These are phyloP conservation scores for Candida mesenterica DNA, from an alignment of 1,139 yeast species.

Conservation along the genomic window DNA sequence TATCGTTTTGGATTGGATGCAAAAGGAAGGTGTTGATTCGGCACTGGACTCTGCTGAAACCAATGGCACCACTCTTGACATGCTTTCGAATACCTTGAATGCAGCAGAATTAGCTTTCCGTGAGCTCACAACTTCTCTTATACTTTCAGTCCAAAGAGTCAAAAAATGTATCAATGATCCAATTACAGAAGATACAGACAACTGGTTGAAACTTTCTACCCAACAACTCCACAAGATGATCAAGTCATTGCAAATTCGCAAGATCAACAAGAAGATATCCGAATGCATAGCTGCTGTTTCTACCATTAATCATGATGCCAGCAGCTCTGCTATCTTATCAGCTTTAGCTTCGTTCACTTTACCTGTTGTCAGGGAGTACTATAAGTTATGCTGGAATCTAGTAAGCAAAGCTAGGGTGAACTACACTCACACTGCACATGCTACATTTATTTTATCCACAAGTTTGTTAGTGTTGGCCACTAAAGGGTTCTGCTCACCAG, in stretches of 20 bases:
- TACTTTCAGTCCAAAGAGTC: conserved; percentile 65
- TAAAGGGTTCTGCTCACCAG: conserved; percentile 95
- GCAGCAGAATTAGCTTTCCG: conserved; percentile 49
- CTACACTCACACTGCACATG: conserved; percentile 55
- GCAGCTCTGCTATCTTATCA: conserved; percentile 35
- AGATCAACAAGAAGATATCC: conserved; percentile 25
- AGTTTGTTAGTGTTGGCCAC: conserved; percentile 61
- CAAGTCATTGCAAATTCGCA: conserved; percentile 34
- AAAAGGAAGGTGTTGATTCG: too few relatives aligned
- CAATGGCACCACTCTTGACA: conserved; percentile 13
- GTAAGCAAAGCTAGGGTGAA: conserved; percentile 42
- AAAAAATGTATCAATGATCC: conserved; percentile 31
- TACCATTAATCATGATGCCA: conserved; percentile 32
- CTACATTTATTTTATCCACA: conserved; percentile 59
- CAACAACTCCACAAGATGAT: conserved; percentile 38
- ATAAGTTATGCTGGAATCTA: conserved; percentile 40
- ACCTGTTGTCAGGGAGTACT: conserved; percentile 59
- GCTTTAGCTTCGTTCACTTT: conserved; percentile 53
- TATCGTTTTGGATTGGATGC: conserved; percentile 40
- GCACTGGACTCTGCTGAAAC: background rate
- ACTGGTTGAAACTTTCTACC: conserved; percentile 61
- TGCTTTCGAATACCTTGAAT: conserved; percentile 21
- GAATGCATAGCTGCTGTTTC: conserved; percentile 19
- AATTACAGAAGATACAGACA: conserved; percentile 52
- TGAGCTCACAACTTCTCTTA: conserved; percentile 55